A percentile compares a stretch with the other conserved stretches of the same genome.
These are phyloP conservation scores for Phytophthora chlamydospora DNA, from an alignment of 352 stramenopile genomes.

Conservation along the genomic window DNA sequence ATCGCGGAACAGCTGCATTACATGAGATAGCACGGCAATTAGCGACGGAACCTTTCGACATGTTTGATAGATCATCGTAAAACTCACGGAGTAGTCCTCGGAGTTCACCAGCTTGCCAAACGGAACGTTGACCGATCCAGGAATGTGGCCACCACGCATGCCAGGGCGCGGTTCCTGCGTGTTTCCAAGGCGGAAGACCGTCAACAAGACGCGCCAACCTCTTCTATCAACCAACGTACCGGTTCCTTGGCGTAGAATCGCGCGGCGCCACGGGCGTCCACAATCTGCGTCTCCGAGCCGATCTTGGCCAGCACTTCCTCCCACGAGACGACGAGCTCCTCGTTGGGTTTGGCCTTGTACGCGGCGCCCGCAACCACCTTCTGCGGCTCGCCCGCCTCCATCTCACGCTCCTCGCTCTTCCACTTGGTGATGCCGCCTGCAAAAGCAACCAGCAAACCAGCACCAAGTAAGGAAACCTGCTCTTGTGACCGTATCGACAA, in stretches of 20 bases:
- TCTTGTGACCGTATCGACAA: neutral
- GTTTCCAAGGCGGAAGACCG: neutral
- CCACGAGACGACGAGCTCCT: slow-evolving; percentile 58
- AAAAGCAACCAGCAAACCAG: neutral
- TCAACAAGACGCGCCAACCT: neutral
- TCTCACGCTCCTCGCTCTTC: slow-evolving; percentile 62
- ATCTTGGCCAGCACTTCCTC: slow-evolving; percentile 70
- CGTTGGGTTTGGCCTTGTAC: slow-evolving; percentile 61
- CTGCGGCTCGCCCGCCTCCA: slow-evolving; percentile 43
- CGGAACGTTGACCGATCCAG: slow-evolving; percentile 89
- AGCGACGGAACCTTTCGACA: slow-evolving; percentile 19
- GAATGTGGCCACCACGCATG: slow-evolving; percentile 93
- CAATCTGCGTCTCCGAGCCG: slow-evolving; percentile 75
- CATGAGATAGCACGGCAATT: neutral
- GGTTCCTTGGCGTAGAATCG: slow-evolving; percentile 91
- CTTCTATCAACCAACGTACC: slow-evolving; percentile 28
- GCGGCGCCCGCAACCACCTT: slow-evolving; percentile 25
- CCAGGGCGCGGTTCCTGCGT: slow-evolving; percentile 89
- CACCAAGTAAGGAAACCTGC: no score
- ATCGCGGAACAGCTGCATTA: slow-evolving; percentile 74
- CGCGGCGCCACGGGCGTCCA: slow-evolving; percentile 89
- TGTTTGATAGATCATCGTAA: slow-evolving; percentile 1
- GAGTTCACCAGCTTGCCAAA: slow-evolving; percentile 88
- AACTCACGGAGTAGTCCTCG: slow-evolving; percentile 81
- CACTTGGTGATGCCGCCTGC: slow-evolving; percentile 70